Conservation (phyloP, 495 filamentous ascomycete species). For the Elasticomyces elasticus region DNA sequence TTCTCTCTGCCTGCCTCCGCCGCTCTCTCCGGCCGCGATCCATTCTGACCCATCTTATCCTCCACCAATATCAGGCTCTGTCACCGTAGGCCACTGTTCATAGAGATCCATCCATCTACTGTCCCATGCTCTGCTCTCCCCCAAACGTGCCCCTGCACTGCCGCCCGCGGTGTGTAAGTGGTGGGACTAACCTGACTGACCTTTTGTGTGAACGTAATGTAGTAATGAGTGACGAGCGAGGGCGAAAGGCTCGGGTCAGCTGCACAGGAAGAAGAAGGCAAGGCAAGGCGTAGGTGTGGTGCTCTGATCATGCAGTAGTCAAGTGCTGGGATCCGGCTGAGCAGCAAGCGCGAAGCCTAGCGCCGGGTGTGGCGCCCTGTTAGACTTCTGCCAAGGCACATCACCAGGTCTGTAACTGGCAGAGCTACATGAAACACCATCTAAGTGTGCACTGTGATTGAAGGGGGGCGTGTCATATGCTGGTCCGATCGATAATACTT, state of each 20-base stretch:
- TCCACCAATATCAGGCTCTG: background rate
- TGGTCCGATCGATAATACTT: no score
- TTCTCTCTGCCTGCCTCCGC: conserved; percentile 1
- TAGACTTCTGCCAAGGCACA: background rate
- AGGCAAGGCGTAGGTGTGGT: background rate
- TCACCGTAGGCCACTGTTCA: background rate
- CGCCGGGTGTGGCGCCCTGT: background rate
- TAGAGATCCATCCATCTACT: conserved; percentile 1
- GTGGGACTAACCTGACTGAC: background rate
- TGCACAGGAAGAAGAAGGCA: background rate
- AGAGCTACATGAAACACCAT: background rate
- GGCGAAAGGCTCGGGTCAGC: background rate
- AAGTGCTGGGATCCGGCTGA: background rate
- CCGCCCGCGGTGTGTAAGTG: background rate
- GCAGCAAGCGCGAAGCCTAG: background rate
- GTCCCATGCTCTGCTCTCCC: background rate
- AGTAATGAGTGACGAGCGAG: background rate
- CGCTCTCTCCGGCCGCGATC: conserved; percentile 8
- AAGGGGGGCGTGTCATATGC: no score
- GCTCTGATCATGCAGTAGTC: background rate
- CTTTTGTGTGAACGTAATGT: background rate
- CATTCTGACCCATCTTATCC: conserved; percentile 6
- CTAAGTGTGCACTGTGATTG: no score
- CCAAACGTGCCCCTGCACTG: background rate
- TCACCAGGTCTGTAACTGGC: background rate